Conservation (phyloP, 306 rosid genomes). For the Rosa rugosa region DNA sequence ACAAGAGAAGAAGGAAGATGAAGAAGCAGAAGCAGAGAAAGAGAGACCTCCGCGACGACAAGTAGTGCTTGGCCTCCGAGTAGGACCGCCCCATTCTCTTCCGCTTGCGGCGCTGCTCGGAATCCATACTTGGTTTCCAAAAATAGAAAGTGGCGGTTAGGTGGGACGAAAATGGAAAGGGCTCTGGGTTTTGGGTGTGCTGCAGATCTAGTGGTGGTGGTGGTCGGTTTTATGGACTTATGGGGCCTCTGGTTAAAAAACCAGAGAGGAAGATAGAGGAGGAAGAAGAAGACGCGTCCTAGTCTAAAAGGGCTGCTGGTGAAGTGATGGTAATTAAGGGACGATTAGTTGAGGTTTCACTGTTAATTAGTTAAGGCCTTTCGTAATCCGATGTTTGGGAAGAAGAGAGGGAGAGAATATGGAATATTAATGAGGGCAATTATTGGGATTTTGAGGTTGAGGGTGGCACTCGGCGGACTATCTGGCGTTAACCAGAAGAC, state of each 20-base stretch:
- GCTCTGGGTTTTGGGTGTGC: neutral
- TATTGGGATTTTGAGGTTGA: neutral
- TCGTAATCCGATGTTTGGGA: neutral
- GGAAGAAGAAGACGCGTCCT: neutral
- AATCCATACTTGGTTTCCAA: constrained; percentile 44
- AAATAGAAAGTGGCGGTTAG: neutral
- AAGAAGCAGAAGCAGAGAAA: constrained; percentile 58
- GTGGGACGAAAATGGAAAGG: neutral
- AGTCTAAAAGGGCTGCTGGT: neutral
- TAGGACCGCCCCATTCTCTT: constrained; percentile 46
- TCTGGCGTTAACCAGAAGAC: constrained; percentile 1
- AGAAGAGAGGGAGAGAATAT: neutral
- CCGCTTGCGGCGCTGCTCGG: constrained; percentile 65
- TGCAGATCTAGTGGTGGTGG: neutral
- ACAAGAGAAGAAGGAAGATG: constrained; percentile 50
- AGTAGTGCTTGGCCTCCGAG: constrained; percentile 25
- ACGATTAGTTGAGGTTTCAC: neutral
- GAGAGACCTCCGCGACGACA: constrained; percentile 57
- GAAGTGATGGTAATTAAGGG: neutral
- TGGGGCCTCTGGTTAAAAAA: neutral
- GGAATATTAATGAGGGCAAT: neutral
- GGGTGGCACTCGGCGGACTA: neutral
- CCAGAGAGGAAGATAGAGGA: neutral
- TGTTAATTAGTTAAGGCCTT: neutral
- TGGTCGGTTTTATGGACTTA: neutral